Evolutionary conservation across 495 filamentous ascomycete genomes (phyloP).

Genomic region (Annulohypoxylon stygium): DNA sequence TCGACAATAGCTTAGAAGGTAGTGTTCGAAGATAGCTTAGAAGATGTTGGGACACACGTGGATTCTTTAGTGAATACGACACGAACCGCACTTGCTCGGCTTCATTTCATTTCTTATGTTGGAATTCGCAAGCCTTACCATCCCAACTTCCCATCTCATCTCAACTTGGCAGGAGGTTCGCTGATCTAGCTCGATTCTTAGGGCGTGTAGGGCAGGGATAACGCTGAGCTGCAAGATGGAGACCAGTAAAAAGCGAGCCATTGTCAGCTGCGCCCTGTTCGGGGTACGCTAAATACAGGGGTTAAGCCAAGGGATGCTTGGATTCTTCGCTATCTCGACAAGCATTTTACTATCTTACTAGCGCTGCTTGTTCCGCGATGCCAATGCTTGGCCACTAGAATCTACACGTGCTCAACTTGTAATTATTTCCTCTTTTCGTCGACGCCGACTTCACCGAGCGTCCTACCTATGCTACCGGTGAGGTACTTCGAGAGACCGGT

Average conservation of each 20-base stretch:
- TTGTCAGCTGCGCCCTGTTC: slow-evolving; percentile 30
- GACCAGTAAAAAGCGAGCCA: slow-evolving; percentile 21
- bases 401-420: slow-evolving; percentile 40
- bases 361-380: slow-evolving; percentile 9
- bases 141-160: slow-evolving; percentile 22
- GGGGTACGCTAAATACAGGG: slow-evolving; percentile 13
- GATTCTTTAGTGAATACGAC: not conserved
- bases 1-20: no score
- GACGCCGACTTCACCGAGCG: not conserved
- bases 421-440: no score
- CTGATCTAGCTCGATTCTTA: not conserved
- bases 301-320: not conserved
- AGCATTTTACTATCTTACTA: slow-evolving; percentile 28
- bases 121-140: not conserved
- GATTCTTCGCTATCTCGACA: slow-evolving; percentile 11
- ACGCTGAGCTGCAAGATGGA: not conserved
- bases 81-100: slow-evolving; percentile 5
- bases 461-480: not conserved
- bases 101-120: not conserved
- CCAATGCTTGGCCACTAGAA: slow-evolving; percentile 45
- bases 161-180: slow-evolving; percentile 6
- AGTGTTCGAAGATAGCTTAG: no score
- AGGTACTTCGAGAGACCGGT: not conserved
- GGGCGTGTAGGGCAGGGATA: slow-evolving; percentile 1
- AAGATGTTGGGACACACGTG: not conserved